Percentiles rank a stretch among this genome's conserved stretches.
Evolutionary conservation across 768 basidiomycete species (phyloP).

Genomic region (Suillus subluteus): DNA sequence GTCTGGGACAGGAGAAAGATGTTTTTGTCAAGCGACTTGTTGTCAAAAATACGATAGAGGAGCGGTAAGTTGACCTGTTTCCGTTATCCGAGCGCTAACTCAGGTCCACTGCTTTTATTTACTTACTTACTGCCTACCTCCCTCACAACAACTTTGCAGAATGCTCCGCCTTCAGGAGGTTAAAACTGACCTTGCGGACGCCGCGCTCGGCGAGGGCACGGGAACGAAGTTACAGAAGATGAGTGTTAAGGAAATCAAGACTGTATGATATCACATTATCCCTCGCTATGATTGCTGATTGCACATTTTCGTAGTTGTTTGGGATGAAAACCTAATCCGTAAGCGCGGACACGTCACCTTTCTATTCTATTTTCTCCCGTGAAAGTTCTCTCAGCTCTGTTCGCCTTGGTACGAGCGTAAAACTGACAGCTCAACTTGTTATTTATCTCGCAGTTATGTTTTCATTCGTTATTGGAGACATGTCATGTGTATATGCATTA

Average conservation of each 20-base stretch:
- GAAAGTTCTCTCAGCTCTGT: too few relatives aligned
- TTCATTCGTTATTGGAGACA: neutral
- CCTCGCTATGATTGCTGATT: neutral
- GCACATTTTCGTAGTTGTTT: slow-evolving; percentile 24
- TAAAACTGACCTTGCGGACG: slow-evolving; percentile 67
- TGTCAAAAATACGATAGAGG: slow-evolving; percentile 72
- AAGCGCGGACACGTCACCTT: neutral
- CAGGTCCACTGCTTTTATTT: neutral
- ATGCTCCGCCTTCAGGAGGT: slow-evolving; percentile 73
- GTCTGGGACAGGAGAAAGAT: slow-evolving; percentile 70
- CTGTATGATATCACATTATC: slow-evolving; percentile 40
- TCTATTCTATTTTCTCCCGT: neutral
- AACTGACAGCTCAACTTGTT: neutral
- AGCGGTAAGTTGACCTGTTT: slow-evolving; percentile 51
- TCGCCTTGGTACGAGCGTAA: neutral
- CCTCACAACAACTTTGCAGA: slow-evolving; percentile 32
- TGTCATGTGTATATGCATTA: neutral
- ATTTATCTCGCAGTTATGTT: neutral
- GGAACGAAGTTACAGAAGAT: slow-evolving; percentile 65
- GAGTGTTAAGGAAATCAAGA: slow-evolving; percentile 70
- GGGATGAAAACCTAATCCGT: slow-evolving; percentile 24
- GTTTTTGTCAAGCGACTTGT: slow-evolving; percentile 72
- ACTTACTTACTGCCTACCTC: neutral
- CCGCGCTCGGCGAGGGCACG: slow-evolving; percentile 70
- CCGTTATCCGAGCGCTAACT: neutral